Base-by-base conservation (phyloP, 169 alveolate genomes). In the Plasmodium malariae region DNA sequence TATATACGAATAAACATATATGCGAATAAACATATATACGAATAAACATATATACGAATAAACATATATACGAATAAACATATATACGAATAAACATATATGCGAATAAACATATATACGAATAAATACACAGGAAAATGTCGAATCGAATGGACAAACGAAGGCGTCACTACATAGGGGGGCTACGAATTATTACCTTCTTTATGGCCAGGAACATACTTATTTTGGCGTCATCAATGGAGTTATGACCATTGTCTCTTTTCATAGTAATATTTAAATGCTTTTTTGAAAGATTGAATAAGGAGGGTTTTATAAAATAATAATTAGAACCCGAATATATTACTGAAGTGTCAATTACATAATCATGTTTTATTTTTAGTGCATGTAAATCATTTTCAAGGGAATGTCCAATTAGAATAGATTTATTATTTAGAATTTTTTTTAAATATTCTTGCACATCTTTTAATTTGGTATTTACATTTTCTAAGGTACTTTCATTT, bases 331-430 rank as follows among this genome's bases (percentile, higher is more conserved):
- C 12, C n/a, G 67, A 57, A 48, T 92, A 92, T 30, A 88, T 45
- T 36, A 88, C 37, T 0, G 93, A 86, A 0, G 95, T 92, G 59
- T 92, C 95, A 7, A 92, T 32, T 14, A 92, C 92, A 57, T 74
- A 30, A 6, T 28, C 34, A 54, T 92, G 95, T 7, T 40, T n/a
- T 2, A 92, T 70, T 63, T 73, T 70, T 43, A 92, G 72, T 5
- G 93, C 95, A 19, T 70, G 89, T 30, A 92, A 51, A 40, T 92
- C 95, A 36, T 92, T 60, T 26, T 92, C 88, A 34, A 92, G 57
- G 2, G 95, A 92, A 57, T 92, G 95, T 0, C 95, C 95, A 43
- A 92, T 51, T 45, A 92, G 74, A 17, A 92, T 65, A 36, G 93
- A 88, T 51, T 88, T 71, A 11, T 69, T 32, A 72, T 83, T 89